Conservation (phyloP, 345 rosid genomes). For the Mangifera indica region DNA sequence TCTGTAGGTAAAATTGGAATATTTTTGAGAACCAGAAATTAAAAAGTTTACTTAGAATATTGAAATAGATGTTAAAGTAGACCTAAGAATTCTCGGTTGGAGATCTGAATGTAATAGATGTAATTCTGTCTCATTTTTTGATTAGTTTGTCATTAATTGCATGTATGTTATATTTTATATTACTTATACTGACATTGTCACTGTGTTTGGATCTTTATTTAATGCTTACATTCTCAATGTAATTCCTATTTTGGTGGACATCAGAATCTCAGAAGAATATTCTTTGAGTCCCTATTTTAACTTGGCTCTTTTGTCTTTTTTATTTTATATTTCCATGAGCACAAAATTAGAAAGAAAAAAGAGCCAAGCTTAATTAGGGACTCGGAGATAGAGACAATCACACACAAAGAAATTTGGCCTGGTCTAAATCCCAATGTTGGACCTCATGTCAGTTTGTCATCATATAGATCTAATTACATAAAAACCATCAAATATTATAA, state of each 20-base stretch:
- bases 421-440: neutral
- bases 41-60: neutral
- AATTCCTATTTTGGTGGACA: neutral
- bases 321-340: neutral
- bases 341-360: too few species aligned
- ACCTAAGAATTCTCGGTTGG: neutral
- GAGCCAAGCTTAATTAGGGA: too few species aligned
- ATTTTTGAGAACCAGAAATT: neutral
- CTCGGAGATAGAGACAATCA: too few species aligned
- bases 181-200: neutral
- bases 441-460: neutral
- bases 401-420: neutral
- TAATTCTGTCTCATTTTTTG: neutral
- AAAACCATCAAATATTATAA: neutral
- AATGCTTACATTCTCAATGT: neutral
- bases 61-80: neutral
- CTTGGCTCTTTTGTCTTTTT: neutral
- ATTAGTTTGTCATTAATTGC: neutral
- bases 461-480: neutral
- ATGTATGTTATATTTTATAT: neutral
- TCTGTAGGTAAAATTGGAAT: neutral
- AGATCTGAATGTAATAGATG: neutral
- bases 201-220: neutral
- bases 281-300: too few species aligned
- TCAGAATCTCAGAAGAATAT: neutral